Conservation (phyloP, 2,329 filamentous ascomycete genomes). For the Diaporthe ampelina region DNA sequence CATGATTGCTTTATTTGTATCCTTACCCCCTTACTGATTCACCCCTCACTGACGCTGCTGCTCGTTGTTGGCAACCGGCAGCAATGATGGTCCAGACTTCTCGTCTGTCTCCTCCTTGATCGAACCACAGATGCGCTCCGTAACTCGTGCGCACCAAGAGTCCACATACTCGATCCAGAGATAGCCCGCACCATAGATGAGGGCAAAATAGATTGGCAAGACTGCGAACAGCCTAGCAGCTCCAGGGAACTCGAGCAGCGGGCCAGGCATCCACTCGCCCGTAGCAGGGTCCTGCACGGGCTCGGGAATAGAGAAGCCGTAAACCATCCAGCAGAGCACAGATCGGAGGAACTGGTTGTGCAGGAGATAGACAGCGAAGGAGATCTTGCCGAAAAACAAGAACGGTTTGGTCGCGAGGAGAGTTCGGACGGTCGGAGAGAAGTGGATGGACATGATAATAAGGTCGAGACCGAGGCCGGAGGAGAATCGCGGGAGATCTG, state of each 20-base stretch:
- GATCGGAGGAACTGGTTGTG: conserved; percentile 43
- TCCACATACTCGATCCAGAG: conserved; percentile 42
- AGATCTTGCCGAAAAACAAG: conserved; percentile 41
- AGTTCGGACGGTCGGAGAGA: conserved; percentile 38
- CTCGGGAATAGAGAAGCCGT: conserved; percentile 39
- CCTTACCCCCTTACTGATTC: not conserved
- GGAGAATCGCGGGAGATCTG: conserved; percentile 41
- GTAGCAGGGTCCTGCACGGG: conserved; percentile 39
- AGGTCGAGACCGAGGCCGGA: conserved; percentile 41
- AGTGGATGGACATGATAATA: conserved; percentile 41
- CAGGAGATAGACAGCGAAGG: conserved; percentile 41
- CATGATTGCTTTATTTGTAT: conserved; percentile 10
- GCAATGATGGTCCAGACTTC: conserved; percentile 50
- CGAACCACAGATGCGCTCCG: conserved; percentile 48
- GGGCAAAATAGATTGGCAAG: conserved; percentile 39
- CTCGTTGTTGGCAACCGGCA: conserved; percentile 40
- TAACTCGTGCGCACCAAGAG: conserved; percentile 38
- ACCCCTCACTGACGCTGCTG: conserved; percentile 24
- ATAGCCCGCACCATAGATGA: conserved; percentile 40
- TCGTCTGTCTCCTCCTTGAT: conserved; percentile 51
- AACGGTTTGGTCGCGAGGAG: conserved; percentile 40
- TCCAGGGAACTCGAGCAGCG: conserved; percentile 39
- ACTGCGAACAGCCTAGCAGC: conserved; percentile 38
- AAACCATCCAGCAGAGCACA: conserved; percentile 42
- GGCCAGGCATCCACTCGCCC: conserved; percentile 39